Base-by-base conservation (phyloP, 2,329 filamentous ascomycete genomes). In the Fusarium sp. region DNA sequence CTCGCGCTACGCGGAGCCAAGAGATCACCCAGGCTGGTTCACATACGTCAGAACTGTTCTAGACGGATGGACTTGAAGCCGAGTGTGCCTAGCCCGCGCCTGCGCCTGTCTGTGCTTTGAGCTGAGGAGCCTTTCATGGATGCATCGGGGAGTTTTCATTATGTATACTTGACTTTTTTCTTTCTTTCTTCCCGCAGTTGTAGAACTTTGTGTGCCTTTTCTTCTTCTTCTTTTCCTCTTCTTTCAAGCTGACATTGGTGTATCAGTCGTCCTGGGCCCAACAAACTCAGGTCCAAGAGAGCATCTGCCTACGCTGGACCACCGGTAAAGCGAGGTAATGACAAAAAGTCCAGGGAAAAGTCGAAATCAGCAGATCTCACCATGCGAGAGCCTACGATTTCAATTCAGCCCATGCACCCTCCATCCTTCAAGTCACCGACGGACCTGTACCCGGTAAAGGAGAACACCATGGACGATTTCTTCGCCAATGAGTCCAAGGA, bases 261-360 rank as follows among this genome's bases (percentile, higher is more conserved):
- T 58, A 45, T 63, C 58, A 79, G 76, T 62, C 77, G 76, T 35
- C 71, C 74, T 70, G 67, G 73, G 16, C 71, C 76, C n/a, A 78
- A 79, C 56, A 79, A 78, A 64, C 65, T 79, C 25, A 77, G 70
- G 58, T 77, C 75, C 32, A 77, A 73, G 35, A 73, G 77, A 73
- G 73, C 74, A 41, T 77, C 76, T 61, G 63, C 73, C 41, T 69
- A 77, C 64, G 72, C 67, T 61, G 68, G 70, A 59, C 61, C 68
- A 23, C 48, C 70, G 43, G 39, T 68, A 39, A 64, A 58, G 32
- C 66, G 63, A 60, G 57, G 64, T 52, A 67, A 77, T 65, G 71
- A 73, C 32, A 67, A 60, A 37, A 59, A 64, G 45, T 18, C 58
- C 35, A 71, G 69, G 41, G 35, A 50, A 32, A 59, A 79, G 30